Evolutionary conservation across 768 basidiomycete species (phyloP).

Genomic region (Boletus bicolor): DNA sequence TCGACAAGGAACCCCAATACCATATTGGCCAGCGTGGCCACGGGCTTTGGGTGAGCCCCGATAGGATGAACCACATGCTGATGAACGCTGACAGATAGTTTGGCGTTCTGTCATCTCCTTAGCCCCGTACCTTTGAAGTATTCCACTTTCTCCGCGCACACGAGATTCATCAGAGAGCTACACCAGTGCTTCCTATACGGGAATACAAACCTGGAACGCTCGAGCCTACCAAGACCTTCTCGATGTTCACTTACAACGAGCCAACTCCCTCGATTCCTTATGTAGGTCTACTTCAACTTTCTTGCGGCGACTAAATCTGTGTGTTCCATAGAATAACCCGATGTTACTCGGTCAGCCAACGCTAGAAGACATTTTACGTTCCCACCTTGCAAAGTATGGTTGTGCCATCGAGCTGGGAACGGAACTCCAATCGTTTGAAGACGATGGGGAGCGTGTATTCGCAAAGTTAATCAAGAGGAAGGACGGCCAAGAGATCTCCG

Average conservation of each 20-base stretch:
- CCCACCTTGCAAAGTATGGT: conserved; percentile 18
- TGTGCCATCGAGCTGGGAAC: conserved; percentile 43
- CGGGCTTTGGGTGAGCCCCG: conserved; percentile 36
- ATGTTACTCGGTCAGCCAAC: conserved; percentile 24
- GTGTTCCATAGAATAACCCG: conserved; percentile 6
- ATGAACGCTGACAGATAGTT: neutral
- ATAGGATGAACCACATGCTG: neutral
- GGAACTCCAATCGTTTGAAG: conserved; percentile 43
- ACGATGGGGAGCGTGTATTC: conserved; percentile 34
- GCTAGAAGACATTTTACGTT: conserved; percentile 28
- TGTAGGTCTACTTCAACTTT: conserved; percentile 8
- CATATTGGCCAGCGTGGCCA: conserved; percentile 38
- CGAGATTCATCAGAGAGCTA: conserved; percentile 36
- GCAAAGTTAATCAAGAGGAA: conserved; percentile 33
- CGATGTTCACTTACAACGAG: conserved; percentile 6
- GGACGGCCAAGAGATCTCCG: conserved; percentile 24
- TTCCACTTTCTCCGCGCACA: conserved; percentile 40
- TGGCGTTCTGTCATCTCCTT: neutral
- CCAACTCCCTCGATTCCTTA: conserved; percentile 29
- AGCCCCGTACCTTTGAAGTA: conserved; percentile 41
- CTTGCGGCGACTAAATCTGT: neutral
- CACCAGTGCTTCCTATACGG: conserved; percentile 25
- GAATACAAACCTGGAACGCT: conserved; percentile 32
- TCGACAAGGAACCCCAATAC: conserved; percentile 42
- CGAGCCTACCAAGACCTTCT: conserved; percentile 13